Percentiles rank a stretch among this genome's conserved stretches.
Evolutionary conservation across 805 yeast species (phyloP).

Genomic region (Ogataea degrootiae): DNA sequence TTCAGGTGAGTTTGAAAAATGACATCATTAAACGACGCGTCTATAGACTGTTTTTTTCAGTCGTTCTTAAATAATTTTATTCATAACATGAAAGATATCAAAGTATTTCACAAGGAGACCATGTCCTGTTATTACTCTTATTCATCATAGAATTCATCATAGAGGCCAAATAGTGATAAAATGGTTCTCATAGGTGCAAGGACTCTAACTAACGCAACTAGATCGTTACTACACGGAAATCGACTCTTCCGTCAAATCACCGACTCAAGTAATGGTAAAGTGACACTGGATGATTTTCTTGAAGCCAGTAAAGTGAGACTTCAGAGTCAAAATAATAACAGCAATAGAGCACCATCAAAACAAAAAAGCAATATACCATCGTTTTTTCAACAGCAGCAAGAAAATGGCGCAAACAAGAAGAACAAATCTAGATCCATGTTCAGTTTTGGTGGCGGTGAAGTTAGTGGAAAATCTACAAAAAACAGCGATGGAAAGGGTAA

Average conservation of each 20-base stretch:
- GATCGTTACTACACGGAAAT: too few relatives aligned
- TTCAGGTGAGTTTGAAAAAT: too few relatives aligned
- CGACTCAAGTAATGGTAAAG: not conserved
- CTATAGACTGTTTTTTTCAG: too few relatives aligned
- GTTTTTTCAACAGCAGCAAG: not conserved
- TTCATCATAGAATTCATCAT: too few relatives aligned
- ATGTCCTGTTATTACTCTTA: too few relatives aligned
- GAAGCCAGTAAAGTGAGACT: not conserved
- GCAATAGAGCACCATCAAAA: not conserved
- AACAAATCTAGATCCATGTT: not conserved
- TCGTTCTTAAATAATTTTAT: too few relatives aligned
- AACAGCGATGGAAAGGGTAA: not conserved
- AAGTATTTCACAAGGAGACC: too few relatives aligned
- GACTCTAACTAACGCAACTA: too few relatives aligned
- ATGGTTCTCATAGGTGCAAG: too few relatives aligned
- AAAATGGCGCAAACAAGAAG: not conserved
- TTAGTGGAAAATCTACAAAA: not conserved
- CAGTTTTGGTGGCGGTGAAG: not conserved
- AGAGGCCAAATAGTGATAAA: too few relatives aligned
- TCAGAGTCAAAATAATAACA: not conserved
- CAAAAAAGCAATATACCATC: not conserved
- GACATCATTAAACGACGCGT: too few relatives aligned
- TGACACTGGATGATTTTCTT: not conserved
- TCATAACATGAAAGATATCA: too few relatives aligned
- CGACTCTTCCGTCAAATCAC: not conserved